A percentile compares a stretch with the other conserved stretches of the same genome.
These are phyloP conservation scores for Pulveroboletus sp. DNA, from an alignment of 1,284 basidiomycete species.

Conservation along the genomic window DNA sequence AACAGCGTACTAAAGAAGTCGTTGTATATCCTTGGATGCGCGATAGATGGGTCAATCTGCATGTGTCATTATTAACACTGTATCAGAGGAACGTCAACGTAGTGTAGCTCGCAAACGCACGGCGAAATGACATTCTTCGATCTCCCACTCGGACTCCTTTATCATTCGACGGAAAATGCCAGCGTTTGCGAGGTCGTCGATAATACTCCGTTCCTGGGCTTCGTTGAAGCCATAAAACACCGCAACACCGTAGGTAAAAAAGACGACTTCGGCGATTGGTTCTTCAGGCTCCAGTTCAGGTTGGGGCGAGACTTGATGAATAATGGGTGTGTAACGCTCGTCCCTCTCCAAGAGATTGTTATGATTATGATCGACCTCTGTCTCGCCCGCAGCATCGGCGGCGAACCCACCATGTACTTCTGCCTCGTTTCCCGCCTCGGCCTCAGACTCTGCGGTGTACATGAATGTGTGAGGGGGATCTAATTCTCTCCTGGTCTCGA, in stretches of 20 bases:
- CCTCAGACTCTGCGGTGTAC: constrained; percentile 20
- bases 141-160: constrained; percentile 77
- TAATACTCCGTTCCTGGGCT: constrained; percentile 71
- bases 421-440: constrained; percentile 11
- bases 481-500: constrained; percentile 11
- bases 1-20: constrained; percentile 81
- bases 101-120: constrained; percentile 44
- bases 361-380: constrained; percentile 19
- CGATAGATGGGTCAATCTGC: constrained; percentile 84
- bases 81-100: not conserved
- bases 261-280: constrained; percentile 80
- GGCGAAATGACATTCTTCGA: constrained; percentile 87
- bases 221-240: constrained; percentile 88
- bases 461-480: not conserved
- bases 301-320: not conserved
- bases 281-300: constrained; percentile 32
- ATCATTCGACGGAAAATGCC: constrained; percentile 63
- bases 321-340: constrained; percentile 3
- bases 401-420: constrained; percentile 15
- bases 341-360: not conserved
- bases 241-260: constrained; percentile 84
- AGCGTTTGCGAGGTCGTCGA: constrained; percentile 81
- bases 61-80: not conserved
- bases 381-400: constrained; percentile 17
- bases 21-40: constrained; percentile 86